phyloP scores from a whole-genome alignment of 305 asterid genomes.

The Fraxinus baroniana region DNA sequence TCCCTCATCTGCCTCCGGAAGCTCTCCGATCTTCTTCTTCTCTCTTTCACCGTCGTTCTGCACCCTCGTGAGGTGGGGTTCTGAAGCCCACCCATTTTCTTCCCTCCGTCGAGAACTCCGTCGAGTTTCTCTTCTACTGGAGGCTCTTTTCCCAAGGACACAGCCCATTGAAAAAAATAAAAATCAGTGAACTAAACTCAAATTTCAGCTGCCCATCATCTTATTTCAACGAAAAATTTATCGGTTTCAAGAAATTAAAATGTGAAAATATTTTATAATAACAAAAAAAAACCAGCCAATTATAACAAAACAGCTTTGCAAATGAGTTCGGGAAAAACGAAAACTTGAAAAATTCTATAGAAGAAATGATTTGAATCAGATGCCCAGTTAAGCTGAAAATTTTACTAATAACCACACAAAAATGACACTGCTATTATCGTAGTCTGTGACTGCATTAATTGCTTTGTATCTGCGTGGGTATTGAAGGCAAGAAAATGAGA shows the following conservation, averaged over 20 bases:
- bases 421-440: neutral
- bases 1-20: neutral
- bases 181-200: constrained; percentile 16
- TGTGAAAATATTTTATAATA: neutral
- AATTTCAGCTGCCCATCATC: constrained; percentile 30
- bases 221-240: neutral
- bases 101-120: constrained; percentile 50
- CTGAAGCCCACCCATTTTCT: constrained; percentile 24
- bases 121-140: constrained; percentile 36
- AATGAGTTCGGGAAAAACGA: constrained; percentile 3
- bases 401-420: neutral
- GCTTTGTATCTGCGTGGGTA: constrained; percentile 13
- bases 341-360: neutral
- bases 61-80: constrained; percentile 21
- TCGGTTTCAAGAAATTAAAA: neutral
- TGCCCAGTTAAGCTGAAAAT: neutral
- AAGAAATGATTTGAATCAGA: constrained; percentile 24
- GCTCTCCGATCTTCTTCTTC: constrained; percentile 24
- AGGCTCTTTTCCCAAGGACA: constrained; percentile 42
- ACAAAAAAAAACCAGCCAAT: neutral
- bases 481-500: neutral
- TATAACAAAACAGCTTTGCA: constrained; percentile 16
- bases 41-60: constrained; percentile 28
- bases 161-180: constrained; percentile 45
- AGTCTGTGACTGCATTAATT: constrained; percentile 26